Conservation (phyloP, 2,329 filamentous ascomycete species). For the Malbranchea cinnamomea region DNA sequence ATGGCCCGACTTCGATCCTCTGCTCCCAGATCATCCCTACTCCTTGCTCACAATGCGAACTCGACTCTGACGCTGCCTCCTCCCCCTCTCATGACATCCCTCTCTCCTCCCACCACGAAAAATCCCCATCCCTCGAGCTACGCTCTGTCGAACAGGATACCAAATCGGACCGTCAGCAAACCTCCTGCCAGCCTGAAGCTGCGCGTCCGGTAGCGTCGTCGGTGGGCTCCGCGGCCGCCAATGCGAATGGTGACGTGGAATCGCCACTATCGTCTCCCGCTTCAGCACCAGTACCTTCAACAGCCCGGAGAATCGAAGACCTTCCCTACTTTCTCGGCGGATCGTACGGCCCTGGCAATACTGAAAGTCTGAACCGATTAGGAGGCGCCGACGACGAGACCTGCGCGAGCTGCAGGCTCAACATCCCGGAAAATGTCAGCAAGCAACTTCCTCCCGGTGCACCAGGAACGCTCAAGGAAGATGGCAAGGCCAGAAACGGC, state of each 20-base stretch:
- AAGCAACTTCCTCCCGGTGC: slow-evolving; percentile 38
- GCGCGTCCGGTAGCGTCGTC: slow-evolving; percentile 9
- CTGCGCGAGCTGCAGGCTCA: slow-evolving; percentile 43
- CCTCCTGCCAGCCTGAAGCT: slow-evolving; percentile 1
- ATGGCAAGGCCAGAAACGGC: slow-evolving; percentile 35
- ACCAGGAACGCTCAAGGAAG: slow-evolving; percentile 34
- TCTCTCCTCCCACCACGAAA: slow-evolving; percentile 18
- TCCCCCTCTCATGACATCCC: slow-evolving; percentile 29
- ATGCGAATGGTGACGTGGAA: slow-evolving; percentile 7
- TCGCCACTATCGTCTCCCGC: slow-evolving; percentile 11
- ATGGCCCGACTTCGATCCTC: slow-evolving; percentile 47
- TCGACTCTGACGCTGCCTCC: slow-evolving; percentile 22
- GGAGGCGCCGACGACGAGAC: slow-evolving; percentile 34
- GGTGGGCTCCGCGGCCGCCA: slow-evolving; percentile 6
- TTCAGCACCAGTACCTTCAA: slow-evolving; percentile 9
- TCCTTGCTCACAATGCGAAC: slow-evolving; percentile 38
- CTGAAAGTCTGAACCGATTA: slow-evolving; percentile 30
- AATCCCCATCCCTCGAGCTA: slow-evolving; percentile 11
- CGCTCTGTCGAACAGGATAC: slow-evolving; percentile 9
- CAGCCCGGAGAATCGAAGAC: slow-evolving; percentile 26
- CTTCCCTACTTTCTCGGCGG: slow-evolving; percentile 37
- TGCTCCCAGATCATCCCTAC: slow-evolving; percentile 44
- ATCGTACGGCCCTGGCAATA: slow-evolving; percentile 25
- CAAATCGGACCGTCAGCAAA: slow-evolving; percentile 11
- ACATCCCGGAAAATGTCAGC: slow-evolving; percentile 39